A percentile compares a stretch with the other conserved stretches of the same genome.
Conservation (phyloP, 1,139 yeast genomes). For the Blastobotrys capitulatus region DNA sequence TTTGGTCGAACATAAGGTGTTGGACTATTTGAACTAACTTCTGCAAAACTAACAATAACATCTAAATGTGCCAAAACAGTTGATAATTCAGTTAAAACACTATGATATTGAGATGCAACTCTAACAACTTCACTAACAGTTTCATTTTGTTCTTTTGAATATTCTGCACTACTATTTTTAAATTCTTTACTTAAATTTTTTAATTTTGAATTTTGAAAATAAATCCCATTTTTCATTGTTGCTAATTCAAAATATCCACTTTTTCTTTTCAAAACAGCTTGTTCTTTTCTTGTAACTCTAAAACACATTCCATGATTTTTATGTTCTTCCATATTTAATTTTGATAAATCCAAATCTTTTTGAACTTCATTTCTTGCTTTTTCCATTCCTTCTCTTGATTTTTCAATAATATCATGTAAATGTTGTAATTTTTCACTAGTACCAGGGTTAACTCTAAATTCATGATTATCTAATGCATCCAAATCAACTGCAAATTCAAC, state of each 20-base stretch:
- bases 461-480: slow-evolving; percentile 69
- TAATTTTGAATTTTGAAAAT: slow-evolving; percentile 68
- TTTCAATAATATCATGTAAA: slow-evolving; percentile 53
- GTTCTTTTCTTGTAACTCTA: slow-evolving; percentile 85
- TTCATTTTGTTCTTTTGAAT: slow-evolving; percentile 66
- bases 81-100: slow-evolving; percentile 65
- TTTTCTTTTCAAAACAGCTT: slow-evolving; percentile 63
- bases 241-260: slow-evolving; percentile 67
- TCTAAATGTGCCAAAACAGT: slow-evolving; percentile 67
- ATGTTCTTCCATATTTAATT: slow-evolving; percentile 82
- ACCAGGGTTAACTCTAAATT: slow-evolving; percentile 82
- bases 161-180: slow-evolving; percentile 54
- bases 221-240: slow-evolving; percentile 92
- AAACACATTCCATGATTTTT: slow-evolving; percentile 90
- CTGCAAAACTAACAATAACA: slow-evolving; percentile 80
- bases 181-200: slow-evolving; percentile 56
- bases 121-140: slow-evolving; percentile 77
- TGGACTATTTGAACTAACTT: slow-evolving; percentile 78
- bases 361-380: slow-evolving; percentile 59
- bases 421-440: slow-evolving; percentile 71
- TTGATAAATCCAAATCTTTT: slow-evolving; percentile 74
- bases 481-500: slow-evolving; percentile 91
- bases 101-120: slow-evolving; percentile 74
- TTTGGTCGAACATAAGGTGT: slow-evolving; percentile 72
- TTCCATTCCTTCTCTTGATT: slow-evolving; percentile 50